Evolutionary conservation across 139 green algal genomes (phyloP).

Genomic region (Eudorina sp.): DNA sequence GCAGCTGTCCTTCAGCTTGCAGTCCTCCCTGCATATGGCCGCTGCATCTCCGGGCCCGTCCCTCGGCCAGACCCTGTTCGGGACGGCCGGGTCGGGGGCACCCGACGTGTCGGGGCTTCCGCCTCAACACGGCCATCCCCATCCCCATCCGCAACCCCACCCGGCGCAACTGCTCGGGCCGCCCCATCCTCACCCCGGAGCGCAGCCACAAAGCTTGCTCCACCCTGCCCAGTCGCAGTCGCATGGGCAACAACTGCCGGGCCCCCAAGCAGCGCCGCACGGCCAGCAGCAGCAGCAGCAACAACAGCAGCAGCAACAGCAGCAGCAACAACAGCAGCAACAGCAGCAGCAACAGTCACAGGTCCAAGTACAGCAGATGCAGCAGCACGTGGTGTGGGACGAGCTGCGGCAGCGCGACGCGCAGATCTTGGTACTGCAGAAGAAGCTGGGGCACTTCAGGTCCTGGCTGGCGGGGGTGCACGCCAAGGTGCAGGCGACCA

Average conservation of each 20-base stretch:
- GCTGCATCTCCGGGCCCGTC: background rate
- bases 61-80: background rate
- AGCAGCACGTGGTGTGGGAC: constrained; percentile 36
- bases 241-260: background rate
- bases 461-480: constrained; percentile 62
- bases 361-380: background rate
- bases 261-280: no score
- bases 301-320: constrained; percentile 3
- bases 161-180: no score
- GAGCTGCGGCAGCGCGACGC: constrained; percentile 34
- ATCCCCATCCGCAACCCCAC: background rate
- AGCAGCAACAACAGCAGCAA: background rate
- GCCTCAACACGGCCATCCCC: no score
- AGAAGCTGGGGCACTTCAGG: constrained; percentile 61
- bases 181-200: no score
- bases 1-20: background rate
- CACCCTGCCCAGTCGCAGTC: background rate
- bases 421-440: constrained; percentile 48
- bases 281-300: constrained; percentile 1
- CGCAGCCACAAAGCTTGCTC: no score
- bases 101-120: no score
- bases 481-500: constrained; percentile 61
- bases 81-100: no score
- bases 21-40: background rate
- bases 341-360: background rate